Conservation (phyloP, 805 yeast genomes). For the Starmera caribaea region DNA sequence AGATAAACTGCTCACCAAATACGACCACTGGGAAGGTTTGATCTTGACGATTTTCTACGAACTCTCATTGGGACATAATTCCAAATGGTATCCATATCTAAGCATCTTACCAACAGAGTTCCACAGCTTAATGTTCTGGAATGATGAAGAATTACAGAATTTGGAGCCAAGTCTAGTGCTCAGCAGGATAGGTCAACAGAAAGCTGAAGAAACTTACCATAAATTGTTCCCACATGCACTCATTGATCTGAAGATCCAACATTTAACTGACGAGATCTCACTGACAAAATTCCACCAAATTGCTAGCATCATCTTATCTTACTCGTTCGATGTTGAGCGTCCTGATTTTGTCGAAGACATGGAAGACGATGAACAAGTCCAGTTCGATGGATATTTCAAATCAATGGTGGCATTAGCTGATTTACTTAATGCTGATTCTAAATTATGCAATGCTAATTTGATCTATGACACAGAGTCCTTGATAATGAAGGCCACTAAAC, state of each 20-base stretch:
- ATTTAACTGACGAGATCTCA: conserved; percentile 25
- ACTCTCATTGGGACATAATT: conserved; percentile 30
- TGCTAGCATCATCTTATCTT: conserved; percentile 80
- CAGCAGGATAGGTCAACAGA: conserved; percentile 58
- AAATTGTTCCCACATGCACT: conserved; percentile 33
- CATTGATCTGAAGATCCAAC: conserved; percentile 25
- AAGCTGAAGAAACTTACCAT: conserved; percentile 52
- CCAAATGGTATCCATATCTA: conserved; percentile 66
- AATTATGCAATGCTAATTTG: conserved; percentile 64
- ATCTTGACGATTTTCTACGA: conserved; percentile 63
- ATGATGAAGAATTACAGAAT: conserved; percentile 40
- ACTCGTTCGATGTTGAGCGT: conserved; percentile 75
- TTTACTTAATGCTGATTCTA: conserved; percentile 78
- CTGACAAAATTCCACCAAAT: conserved; percentile 55
- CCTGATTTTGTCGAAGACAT: conserved; percentile 23
- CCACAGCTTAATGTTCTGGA: conserved; percentile 77
- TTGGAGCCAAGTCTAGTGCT: conserved; percentile 66
- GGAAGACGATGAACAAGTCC: conserved; percentile 28
- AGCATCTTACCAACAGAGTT: conserved; percentile 56
- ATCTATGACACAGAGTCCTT: conserved; percentile 38
- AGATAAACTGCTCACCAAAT: conserved; percentile 26
- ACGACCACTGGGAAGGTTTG: conserved; percentile 72
- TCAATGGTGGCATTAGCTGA: conserved; percentile 95
- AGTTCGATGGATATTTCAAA: conserved; percentile 39
- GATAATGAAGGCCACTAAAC: conserved; percentile 61